phyloP scores from a whole-genome alignment of 805 yeast genomes.

The Kockiozyma suomiensis region DNA sequence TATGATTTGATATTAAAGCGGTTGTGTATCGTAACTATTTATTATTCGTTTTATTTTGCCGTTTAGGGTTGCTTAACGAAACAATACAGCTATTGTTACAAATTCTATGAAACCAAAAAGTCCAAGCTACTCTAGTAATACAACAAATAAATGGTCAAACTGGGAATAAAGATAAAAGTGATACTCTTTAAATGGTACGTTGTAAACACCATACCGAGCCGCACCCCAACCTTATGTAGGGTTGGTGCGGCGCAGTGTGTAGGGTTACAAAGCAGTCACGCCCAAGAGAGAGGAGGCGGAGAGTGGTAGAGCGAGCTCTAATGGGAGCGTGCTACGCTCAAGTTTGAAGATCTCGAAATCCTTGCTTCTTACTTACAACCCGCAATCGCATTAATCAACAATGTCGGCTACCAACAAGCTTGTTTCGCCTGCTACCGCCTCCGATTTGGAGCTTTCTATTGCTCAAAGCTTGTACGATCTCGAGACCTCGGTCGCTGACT shows the following conservation, averaged over 20 bases:
- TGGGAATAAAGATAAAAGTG: no score
- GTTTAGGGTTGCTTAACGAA: no score
- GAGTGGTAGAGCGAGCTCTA: background rate
- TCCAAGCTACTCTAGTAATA: no score
- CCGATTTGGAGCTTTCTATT: constrained; percentile 98
- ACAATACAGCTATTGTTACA: no score
- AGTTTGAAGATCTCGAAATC: background rate
- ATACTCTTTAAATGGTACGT: no score
- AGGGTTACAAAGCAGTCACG: constrained; percentile 12
- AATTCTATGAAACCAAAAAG: no score
- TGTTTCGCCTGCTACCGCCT: constrained; percentile 75
- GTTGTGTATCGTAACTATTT: no score
- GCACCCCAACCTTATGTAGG: background rate
- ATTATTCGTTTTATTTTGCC: no score
- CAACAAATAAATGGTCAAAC: no score
- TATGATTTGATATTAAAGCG: no score
- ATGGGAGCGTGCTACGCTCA: background rate
- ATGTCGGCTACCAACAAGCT: constrained; percentile 98
- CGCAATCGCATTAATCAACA: constrained; percentile 26
- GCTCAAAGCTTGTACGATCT: constrained; percentile 98
- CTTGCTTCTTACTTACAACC: background rate
- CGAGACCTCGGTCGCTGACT: constrained; percentile 89
- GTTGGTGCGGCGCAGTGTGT: background rate
- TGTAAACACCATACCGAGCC: no score
- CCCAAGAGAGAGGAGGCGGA: background rate